phyloP scores from a whole-genome alignment of 768 basidiomycete genomes.

The Rhizopogon vesiculosus region DNA sequence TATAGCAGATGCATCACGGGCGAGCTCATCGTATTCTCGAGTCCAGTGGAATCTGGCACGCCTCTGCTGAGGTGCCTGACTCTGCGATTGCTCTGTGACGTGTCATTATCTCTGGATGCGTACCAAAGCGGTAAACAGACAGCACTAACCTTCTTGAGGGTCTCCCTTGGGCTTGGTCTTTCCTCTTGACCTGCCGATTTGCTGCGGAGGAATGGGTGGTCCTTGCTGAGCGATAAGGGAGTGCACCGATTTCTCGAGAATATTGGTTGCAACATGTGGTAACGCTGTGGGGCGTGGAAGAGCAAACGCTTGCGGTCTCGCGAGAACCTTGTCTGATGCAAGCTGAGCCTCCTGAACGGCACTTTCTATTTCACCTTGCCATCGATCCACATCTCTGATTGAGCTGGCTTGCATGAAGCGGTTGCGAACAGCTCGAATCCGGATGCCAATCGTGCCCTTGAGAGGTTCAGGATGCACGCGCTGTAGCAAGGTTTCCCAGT shows the following conservation, averaged over 20 bases:
- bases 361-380: constrained; percentile 57
- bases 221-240: constrained; percentile 49
- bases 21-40: constrained; percentile 82
- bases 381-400: constrained; percentile 44
- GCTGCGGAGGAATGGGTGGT: constrained; percentile 29
- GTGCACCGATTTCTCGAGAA: constrained; percentile 48
- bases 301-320: constrained; percentile 22
- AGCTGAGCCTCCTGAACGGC: constrained; percentile 54
- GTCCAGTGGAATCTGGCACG: constrained; percentile 82
- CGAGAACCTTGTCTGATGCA: constrained; percentile 40
- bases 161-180: constrained; percentile 24
- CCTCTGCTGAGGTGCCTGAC: constrained; percentile 23
- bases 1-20: constrained; percentile 79
- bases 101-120: neutral
- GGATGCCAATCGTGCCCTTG: constrained; percentile 40
- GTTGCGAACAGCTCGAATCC: constrained; percentile 49
- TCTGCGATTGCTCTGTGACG: constrained; percentile 1
- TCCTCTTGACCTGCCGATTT: constrained; percentile 29
- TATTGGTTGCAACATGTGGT: constrained; percentile 36
- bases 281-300: constrained; percentile 13
- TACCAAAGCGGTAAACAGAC: neutral
- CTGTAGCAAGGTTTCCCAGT: constrained; percentile 58
- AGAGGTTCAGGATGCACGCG: constrained; percentile 51
- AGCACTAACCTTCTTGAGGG: constrained; percentile 22
- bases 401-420: constrained; percentile 59